Percentiles rank a stretch among this genome's conserved stretches.
These are phyloP conservation scores for Beauveria bassiana DNA, from an alignment of 2,329 filamentous ascomycete species.

Conservation along the genomic window DNA sequence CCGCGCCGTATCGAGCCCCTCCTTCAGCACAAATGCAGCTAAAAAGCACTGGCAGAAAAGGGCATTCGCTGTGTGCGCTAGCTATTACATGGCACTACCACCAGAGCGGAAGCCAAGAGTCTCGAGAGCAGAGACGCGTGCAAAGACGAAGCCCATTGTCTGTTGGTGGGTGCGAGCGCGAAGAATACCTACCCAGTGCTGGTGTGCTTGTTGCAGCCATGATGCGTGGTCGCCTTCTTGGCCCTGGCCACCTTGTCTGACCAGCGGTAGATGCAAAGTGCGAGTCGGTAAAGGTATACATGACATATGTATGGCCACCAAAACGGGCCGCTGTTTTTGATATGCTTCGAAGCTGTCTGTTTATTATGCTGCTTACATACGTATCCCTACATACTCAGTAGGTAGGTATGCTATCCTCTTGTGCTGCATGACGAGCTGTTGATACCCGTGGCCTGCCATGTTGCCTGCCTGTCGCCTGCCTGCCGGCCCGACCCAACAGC, in stretches of 20 bases:
- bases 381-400: background rate
- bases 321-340: constrained; percentile 1
- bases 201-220: no score
- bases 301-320: background rate
- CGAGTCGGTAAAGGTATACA: background rate
- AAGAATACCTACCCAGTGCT: no score
- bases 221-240: background rate
- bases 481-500: background rate
- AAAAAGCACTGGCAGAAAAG: background rate
- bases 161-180: no score
- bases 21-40: constrained; percentile 1
- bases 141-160: no score
- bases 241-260: background rate
- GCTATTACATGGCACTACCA: background rate
- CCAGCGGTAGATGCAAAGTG: background rate
- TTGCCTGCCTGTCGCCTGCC: background rate
- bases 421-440: background rate
- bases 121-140: background rate
- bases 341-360: background rate
- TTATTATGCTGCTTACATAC: background rate
- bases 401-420: background rate
- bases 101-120: background rate
- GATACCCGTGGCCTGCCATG: background rate
- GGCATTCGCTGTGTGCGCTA: background rate
- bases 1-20: constrained; percentile 9